A percentile compares a stretch with the other conserved stretches of the same genome.
phyloP scores from a whole-genome alignment of 1,284 basidiomycete genomes.

The Boletus semigastroideus region DNA sequence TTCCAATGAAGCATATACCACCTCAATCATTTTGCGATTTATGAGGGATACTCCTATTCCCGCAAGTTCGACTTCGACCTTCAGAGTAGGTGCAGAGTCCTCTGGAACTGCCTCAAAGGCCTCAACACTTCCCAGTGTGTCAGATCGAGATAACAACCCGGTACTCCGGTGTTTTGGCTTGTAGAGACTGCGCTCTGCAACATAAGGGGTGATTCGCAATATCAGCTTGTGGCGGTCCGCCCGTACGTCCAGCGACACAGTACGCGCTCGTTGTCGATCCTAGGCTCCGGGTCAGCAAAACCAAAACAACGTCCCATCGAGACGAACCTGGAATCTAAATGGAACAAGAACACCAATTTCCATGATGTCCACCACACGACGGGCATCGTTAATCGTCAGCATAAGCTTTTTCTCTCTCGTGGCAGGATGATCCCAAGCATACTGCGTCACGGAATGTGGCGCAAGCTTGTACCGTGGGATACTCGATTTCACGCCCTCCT shows the following conservation, averaged over 20 bases:
- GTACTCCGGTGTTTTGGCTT: conserved; percentile 70
- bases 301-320: conserved; percentile 9
- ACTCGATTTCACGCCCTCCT: conserved; percentile 36
- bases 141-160: conserved; percentile 53
- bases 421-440: conserved; percentile 96
- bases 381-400: conserved; percentile 63
- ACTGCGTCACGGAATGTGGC: conserved; percentile 61
- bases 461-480: conserved; percentile 53
- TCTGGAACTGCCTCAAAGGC: conserved; percentile 90
- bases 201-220: conserved; percentile 86
- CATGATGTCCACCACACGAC: conserved; percentile 88
- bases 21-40: conserved; percentile 86
- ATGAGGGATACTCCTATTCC: conserved; percentile 94
- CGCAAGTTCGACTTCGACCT: conserved; percentile 77
- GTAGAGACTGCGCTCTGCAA: conserved; percentile 85
- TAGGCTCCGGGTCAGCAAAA: conserved; percentile 27
- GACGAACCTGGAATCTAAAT: conserved; percentile 76
- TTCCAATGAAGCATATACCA: conserved; percentile 85
- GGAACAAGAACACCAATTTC: conserved; percentile 95
- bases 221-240: conserved; percentile 89
- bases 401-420: conserved; percentile 80
- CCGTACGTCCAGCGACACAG: conserved; percentile 89
- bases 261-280: conserved; percentile 54
- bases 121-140: conserved; percentile 71
- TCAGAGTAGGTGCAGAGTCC: conserved; percentile 67